These are phyloP conservation scores for Acidomyces sp. DNA, from an alignment of 495 filamentous ascomycete genomes.

Conservation along the genomic window DNA sequence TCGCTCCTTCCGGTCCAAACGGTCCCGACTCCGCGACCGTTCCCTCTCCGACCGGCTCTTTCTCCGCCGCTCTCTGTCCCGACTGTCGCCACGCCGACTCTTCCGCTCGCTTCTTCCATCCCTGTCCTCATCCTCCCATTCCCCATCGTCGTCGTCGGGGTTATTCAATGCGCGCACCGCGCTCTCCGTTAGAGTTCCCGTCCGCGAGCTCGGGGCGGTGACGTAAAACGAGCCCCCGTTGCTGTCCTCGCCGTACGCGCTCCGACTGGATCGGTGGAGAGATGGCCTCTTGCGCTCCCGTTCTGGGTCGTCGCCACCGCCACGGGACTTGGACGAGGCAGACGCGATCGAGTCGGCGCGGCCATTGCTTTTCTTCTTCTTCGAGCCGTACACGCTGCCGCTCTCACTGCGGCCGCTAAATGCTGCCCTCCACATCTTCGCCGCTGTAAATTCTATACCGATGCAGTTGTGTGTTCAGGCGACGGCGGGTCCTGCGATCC, in stretches of 20 bases:
- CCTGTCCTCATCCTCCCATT: conserved; percentile 16
- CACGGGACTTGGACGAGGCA: conserved; percentile 5
- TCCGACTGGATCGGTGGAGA: conserved; percentile 4
- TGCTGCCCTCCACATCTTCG: conserved; percentile 18
- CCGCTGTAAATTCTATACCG: no score
- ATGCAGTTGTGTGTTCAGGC: no score
- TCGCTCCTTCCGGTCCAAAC: conserved; percentile 9
- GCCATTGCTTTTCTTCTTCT: conserved; percentile 12
- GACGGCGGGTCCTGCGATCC: no score
- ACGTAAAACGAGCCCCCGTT: conserved; percentile 10
- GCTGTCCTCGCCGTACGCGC: conserved; percentile 9
- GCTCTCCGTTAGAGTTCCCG: conserved; percentile 14
- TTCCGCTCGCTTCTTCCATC: conserved; percentile 11
- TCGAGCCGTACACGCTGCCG: conserved; percentile 9
- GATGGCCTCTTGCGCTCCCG: no score
- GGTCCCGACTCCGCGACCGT: conserved; percentile 7
- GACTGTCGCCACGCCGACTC: conserved; percentile 1
- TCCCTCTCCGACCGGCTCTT: conserved; percentile 9
- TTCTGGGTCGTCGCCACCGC: conserved; percentile 8
- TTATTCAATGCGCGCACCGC: conserved; percentile 10
- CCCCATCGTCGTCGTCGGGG: conserved; percentile 10
- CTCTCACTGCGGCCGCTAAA: conserved; percentile 18
- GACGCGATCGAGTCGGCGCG: conserved; percentile 2
- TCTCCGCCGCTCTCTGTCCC: conserved; percentile 5
- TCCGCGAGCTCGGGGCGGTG: conserved; percentile 11